Evolutionary conservation across 2,329 filamentous ascomycete species (phyloP).

Genomic region (Microdochium paspali): DNA sequence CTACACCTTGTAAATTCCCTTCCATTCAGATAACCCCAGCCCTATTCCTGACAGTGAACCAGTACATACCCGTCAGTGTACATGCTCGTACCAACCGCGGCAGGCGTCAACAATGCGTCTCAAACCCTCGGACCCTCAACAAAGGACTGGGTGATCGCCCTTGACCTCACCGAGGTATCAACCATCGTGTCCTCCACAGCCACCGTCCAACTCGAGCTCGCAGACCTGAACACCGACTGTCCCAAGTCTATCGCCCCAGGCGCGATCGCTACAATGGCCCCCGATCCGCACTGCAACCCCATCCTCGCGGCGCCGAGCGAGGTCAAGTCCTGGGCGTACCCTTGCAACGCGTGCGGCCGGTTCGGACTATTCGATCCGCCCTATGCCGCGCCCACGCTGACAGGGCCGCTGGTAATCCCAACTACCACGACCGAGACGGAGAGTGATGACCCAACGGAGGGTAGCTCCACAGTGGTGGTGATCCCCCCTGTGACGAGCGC

Average conservation of each 20-base stretch:
- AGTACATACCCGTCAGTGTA: constrained; percentile 30
- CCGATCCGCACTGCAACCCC: constrained; percentile 21
- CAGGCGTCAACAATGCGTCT: constrained; percentile 20
- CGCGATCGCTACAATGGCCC: constrained; percentile 17
- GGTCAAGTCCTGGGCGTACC: constrained; percentile 22
- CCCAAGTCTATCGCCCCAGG: constrained; percentile 14
- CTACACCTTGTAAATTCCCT: constrained; percentile 22
- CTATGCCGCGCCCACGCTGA: constrained; percentile 24
- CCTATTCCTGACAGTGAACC: background rate
- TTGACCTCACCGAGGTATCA: constrained; percentile 23
- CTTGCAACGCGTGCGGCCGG: constrained; percentile 22
- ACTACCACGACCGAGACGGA: background rate
- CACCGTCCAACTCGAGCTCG: constrained; percentile 18
- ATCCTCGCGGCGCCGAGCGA: constrained; percentile 19
- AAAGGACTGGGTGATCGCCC: constrained; percentile 16
- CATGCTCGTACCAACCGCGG: constrained; percentile 23
- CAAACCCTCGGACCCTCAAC: constrained; percentile 18
- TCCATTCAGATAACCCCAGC: background rate
- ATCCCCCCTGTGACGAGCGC: constrained; percentile 3
- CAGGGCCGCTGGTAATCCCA: constrained; percentile 16
- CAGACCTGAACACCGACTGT: constrained; percentile 24
- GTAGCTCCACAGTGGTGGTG: too few relatives aligned
- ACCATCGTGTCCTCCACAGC: constrained; percentile 16
- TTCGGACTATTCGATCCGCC: constrained; percentile 29
- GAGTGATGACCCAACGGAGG: too few relatives aligned